Conservation (phyloP, 1,284 basidiomycete species). For the Cystobasidium slooffiae region DNA sequence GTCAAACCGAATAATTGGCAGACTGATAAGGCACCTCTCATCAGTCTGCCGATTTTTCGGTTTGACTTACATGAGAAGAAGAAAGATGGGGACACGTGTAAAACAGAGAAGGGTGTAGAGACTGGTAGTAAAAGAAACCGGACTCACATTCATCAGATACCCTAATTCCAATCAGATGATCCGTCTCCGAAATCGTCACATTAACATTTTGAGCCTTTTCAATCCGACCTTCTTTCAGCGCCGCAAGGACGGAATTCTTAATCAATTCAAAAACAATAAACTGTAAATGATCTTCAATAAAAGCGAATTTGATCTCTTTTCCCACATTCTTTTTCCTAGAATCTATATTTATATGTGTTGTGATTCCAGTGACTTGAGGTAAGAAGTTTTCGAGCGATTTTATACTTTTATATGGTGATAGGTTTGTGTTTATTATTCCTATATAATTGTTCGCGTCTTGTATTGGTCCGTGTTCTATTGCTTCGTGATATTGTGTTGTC, state of each 20-base stretch:
- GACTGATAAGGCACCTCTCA: no score
- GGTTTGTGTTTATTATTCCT: constrained; percentile 80
- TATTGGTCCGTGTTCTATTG: constrained; percentile 50
- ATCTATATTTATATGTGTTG: constrained; percentile 72
- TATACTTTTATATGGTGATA: constrained; percentile 73
- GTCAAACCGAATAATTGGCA: not conserved
- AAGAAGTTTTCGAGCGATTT: constrained; percentile 63
- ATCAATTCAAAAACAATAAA: constrained; percentile 87
- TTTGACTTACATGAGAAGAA: not conserved
- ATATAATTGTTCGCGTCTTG: constrained; percentile 66
- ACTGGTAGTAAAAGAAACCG: not conserved
- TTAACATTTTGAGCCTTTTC: constrained; percentile 60
- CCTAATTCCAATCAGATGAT: constrained; percentile 73
- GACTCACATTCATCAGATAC: constrained; percentile 79
- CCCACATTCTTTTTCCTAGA: constrained; percentile 62
- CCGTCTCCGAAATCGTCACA: constrained; percentile 73
- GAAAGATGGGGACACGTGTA: not conserved
- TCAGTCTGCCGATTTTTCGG: no score
- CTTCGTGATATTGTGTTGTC: constrained; percentile 65
- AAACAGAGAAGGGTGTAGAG: not conserved
- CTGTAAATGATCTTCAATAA: constrained; percentile 87
- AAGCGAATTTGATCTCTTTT: constrained; percentile 69
- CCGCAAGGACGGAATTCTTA: constrained; percentile 67
- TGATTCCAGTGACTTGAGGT: constrained; percentile 62
- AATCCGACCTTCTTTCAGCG: constrained; percentile 45